Evolutionary conservation across 371 early-diverging fungal genomes (phyloP), one percentile per base, ranked within the genome.

Genomic region (Mucor irregularis): DNA sequence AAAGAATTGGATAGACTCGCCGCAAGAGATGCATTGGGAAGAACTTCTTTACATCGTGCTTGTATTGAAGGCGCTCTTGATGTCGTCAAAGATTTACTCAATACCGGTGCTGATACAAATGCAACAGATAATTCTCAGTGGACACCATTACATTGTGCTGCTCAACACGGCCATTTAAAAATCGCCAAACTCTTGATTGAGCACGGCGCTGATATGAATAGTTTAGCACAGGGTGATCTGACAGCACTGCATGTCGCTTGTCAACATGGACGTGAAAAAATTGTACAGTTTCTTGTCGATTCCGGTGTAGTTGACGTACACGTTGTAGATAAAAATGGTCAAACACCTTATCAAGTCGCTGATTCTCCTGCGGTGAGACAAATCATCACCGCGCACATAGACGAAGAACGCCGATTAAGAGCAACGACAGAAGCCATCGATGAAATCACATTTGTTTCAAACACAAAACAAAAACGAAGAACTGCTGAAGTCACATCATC

Each of bases 81-180:
- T 29, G 63, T 62, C 9, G 57, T 58, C 3, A 52, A 58, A 0
- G 24, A 22, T 4, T 47, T 74, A 26, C 45, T 56, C 46, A 84
- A 62, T 42, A 78, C 82, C 49, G 96, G 96, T 19, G 89, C 90
- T 0, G 85, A 91, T 46, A 80, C 92, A 17, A 87, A 89, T 59
- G 79, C 73, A 22, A 69, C 67, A 4, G 93, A 93, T 61, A 66
- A 84, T 60, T 76, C 77, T 4, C 28, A 42, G 0, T 88, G 86
- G 83, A 90, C 93, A 4, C 90, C 95, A 6, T 57, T 94, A 21
- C 96, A 95, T 35, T 91, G 88, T 56, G 94, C 95, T 4, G 81
- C 87, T 24, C 70, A 81, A 11, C 71, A 83, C 31, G 92, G 92
- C 0, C 83, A 86, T 54, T 62, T 75, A 7, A 71, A 74, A 7